Percentiles rank a stretch among this genome's conserved stretches.
These are phyloP conservation scores for Leptodermis oblonga DNA, from an alignment of 257 asterid species.

Conservation along the genomic window DNA sequence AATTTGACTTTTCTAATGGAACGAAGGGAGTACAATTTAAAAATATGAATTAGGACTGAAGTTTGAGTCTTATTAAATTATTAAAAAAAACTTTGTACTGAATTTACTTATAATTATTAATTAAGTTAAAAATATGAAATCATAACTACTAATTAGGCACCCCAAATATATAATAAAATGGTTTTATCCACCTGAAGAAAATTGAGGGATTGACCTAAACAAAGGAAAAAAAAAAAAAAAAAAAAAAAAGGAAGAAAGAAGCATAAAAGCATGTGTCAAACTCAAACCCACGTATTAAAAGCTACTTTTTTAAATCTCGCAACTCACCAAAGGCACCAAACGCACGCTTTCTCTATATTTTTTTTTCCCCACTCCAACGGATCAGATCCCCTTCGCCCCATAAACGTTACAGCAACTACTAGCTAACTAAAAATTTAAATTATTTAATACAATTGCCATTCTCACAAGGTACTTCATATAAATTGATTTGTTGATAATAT, in stretches of 20 bases:
- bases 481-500: too few species aligned
- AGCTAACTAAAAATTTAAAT: background rate
- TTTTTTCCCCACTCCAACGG: conserved; percentile 7
- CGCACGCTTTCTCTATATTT: background rate
- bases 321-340: background rate
- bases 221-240: background rate
- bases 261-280: conserved; percentile 5
- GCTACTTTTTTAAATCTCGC: conserved; percentile 7
- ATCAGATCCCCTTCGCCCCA: conserved; percentile 2
- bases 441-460: background rate
- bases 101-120: too few species aligned
- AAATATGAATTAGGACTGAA: too few species aligned
- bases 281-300: conserved; percentile 3
- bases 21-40: too few species aligned
- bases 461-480: background rate
- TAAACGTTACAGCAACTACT: background rate
- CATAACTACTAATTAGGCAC: too few species aligned
- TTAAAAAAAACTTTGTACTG: too few species aligned
- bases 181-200: too few species aligned
- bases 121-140: too few species aligned
- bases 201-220: too few species aligned
- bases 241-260: background rate
- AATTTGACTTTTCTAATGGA: too few species aligned
- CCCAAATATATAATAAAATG: too few species aligned
- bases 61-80: too few species aligned